Evolutionary conservation across 1,284 basidiomycete genomes (phyloP).

Genomic region (Pseudozyma sp.): DNA sequence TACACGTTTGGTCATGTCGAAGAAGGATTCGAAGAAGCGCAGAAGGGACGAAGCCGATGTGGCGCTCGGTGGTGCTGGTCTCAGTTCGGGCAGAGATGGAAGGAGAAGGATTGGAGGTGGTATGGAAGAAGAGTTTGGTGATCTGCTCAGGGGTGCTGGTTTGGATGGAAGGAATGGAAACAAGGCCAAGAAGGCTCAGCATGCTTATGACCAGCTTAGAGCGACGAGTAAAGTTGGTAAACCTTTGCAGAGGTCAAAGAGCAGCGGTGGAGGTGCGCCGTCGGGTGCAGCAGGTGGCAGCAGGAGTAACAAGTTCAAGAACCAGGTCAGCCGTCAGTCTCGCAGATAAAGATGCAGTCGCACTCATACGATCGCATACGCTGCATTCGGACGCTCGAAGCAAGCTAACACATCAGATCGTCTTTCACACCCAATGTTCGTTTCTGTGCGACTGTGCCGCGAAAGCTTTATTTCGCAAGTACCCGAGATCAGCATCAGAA

Average conservation of each 20-base stretch:
- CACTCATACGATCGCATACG: background rate
- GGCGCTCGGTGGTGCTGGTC: constrained; percentile 78
- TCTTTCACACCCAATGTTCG: background rate
- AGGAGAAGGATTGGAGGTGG: constrained; percentile 63
- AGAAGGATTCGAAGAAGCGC: constrained; percentile 84
- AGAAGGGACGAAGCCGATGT: constrained; percentile 88
- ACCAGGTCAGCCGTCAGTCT: constrained; percentile 33
- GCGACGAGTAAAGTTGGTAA: constrained; percentile 31
- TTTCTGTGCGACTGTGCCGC: background rate
- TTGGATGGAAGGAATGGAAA: constrained; percentile 46
- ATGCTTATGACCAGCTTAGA: constrained; percentile 40
- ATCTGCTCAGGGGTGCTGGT: constrained; percentile 57
- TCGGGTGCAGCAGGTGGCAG: constrained; percentile 1
- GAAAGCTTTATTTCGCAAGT: no score
- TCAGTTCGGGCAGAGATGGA: constrained; percentile 51
- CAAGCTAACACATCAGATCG: no score
- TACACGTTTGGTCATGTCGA: constrained; percentile 89
- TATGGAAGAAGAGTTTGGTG: constrained; percentile 68
- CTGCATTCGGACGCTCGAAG: background rate
- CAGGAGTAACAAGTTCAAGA: constrained; percentile 38
- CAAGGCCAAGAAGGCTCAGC: constrained; percentile 49
- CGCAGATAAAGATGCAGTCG: constrained; percentile 10
- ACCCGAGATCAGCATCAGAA: no score
- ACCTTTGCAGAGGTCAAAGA: constrained; percentile 39
- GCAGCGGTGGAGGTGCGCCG: background rate